Conservation (phyloP, 306 rosid genomes). For the Comarum palustre region DNA sequence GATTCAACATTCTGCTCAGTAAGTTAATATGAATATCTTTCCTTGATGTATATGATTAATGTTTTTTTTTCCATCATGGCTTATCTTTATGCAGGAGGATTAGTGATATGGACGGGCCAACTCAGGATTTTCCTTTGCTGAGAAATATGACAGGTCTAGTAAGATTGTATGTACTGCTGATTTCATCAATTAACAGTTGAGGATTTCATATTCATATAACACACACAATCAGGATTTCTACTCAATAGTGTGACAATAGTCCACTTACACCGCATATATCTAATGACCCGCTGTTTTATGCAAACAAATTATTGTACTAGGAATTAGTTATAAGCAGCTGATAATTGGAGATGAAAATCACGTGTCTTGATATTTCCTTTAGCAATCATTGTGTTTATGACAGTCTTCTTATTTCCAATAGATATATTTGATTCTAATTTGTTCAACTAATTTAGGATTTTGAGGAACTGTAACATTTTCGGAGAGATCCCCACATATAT, state of each 20-base stretch:
- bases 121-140: slow-evolving; percentile 17
- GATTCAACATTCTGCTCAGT: background rate
- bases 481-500: slow-evolving; percentile 61
- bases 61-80: background rate
- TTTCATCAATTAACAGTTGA: background rate
- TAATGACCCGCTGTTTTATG: background rate
- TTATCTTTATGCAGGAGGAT: slow-evolving; percentile 16
- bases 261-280: background rate
- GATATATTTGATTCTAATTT: background rate
- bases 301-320: background rate
- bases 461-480: slow-evolving; percentile 68
- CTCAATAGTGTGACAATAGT: background rate
- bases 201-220: background rate
- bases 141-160: background rate
- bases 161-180: slow-evolving; percentile 15
- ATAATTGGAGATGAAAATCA: background rate
- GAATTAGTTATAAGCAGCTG: background rate
- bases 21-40: background rate
- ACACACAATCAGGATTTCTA: background rate
- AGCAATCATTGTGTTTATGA: background rate
- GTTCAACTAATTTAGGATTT: slow-evolving; percentile 41
- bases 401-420: background rate
- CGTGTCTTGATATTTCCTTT: background rate
- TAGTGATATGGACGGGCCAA: slow-evolving; percentile 20
- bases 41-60: background rate